phyloP scores from a whole-genome alignment of 257 asterid genomes.

The Solanum pennellii region DNA sequence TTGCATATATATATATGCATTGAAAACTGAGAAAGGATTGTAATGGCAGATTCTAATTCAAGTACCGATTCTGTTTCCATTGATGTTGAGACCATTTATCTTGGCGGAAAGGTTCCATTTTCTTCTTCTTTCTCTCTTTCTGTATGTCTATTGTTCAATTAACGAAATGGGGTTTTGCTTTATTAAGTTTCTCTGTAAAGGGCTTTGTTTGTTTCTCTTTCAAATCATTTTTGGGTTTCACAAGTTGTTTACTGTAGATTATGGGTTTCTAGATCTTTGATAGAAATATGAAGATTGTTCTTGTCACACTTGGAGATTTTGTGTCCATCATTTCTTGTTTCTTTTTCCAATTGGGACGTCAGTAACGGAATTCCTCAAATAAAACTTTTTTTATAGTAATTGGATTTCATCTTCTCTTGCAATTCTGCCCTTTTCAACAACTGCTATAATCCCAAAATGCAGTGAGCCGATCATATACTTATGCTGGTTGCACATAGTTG shows the following conservation, averaged over 20 bases:
- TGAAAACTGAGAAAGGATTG: background rate
- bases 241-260: background rate
- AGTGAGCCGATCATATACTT: background rate
- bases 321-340: background rate
- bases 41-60: conserved; percentile 24
- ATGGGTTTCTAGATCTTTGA: background rate
- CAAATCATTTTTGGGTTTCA: background rate
- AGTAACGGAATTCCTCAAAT: background rate
- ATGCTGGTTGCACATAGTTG: background rate
- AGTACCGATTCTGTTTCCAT: conserved; percentile 22
- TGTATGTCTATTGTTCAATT: background rate
- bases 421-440: background rate
- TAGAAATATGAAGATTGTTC: background rate
- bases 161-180: background rate
- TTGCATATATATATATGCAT: background rate
- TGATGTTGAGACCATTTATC: conserved; percentile 29
- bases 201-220: background rate
- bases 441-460: background rate
- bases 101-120: conserved; percentile 31
- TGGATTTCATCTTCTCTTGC: background rate
- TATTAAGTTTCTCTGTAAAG: background rate
- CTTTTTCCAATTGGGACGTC: background rate
- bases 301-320: background rate
- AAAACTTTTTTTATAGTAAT: background rate
- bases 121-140: background rate